These are phyloP conservation scores for Tetrapisispora arboricola DNA, from an alignment of 805 yeast species.

Conservation along the genomic window DNA sequence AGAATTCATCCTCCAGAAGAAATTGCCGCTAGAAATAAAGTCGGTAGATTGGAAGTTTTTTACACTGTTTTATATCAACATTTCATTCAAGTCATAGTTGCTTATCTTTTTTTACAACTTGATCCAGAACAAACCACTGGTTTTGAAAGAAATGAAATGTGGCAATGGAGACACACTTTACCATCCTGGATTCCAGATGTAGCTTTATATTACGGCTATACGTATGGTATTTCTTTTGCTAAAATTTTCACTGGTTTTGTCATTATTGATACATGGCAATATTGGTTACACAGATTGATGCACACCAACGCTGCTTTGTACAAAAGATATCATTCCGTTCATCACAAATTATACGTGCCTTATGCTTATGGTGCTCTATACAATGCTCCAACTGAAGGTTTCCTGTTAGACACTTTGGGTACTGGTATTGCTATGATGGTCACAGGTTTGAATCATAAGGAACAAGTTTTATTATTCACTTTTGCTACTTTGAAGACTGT, in stretches of 20 bases:
- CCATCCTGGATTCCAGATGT: constrained; percentile 37
- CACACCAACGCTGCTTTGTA: constrained; percentile 71
- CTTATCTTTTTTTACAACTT: constrained; percentile 41
- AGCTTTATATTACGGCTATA: constrained; percentile 43
- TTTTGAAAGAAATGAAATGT: constrained; percentile 37
- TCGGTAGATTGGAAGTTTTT: constrained; percentile 55
- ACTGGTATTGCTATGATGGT: constrained; percentile 71
- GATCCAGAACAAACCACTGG: constrained; percentile 51
- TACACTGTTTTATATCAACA: constrained; percentile 82
- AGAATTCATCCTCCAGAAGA: constrained; percentile 92
- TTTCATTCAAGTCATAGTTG: constrained; percentile 66
- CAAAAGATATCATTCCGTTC: constrained; percentile 81
- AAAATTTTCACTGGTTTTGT: constrained; percentile 54
- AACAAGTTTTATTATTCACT: constrained; percentile 60
- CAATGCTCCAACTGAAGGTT: constrained; percentile 91
- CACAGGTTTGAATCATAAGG: constrained; percentile 63
- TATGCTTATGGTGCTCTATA: constrained; percentile 94
- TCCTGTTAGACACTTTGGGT: constrained; percentile 82
- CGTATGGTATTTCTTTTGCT: constrained; percentile 51
- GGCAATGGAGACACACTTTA: constrained; percentile 32
- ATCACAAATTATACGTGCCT: constrained; percentile 89
- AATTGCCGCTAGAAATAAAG: constrained; percentile 65
- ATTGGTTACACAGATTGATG: constrained; percentile 80
- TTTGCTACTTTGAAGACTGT: constrained; percentile 94
- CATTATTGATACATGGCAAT: constrained; percentile 92